These are phyloP conservation scores for Agaricus blazei DNA, from an alignment of 768 basidiomycete species.

Conservation along the genomic window DNA sequence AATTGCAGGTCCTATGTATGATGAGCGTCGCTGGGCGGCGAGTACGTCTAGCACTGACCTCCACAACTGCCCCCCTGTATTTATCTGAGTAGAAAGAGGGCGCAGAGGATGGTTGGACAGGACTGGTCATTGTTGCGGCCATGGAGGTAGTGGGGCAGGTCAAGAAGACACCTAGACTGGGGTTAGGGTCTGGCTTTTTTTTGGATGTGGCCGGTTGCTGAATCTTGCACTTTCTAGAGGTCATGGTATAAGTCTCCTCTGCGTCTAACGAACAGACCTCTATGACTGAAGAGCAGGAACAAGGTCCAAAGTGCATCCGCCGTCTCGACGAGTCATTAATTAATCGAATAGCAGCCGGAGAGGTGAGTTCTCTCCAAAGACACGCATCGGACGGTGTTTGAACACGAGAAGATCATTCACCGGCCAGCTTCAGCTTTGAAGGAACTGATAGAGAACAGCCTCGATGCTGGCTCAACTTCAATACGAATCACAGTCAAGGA, in stretches of 20 bases:
- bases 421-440: slow-evolving; percentile 93
- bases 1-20: slow-evolving; percentile 63
- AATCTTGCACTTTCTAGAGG: not conserved
- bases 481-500: slow-evolving; percentile 91
- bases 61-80: slow-evolving; percentile 88
- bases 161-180: not conserved
- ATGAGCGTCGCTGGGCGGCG: not conserved
- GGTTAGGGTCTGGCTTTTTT: slow-evolving; percentile 7
- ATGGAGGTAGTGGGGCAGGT: slow-evolving; percentile 11
- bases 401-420: slow-evolving; percentile 28
- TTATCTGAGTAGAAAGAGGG: slow-evolving; percentile 32
- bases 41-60: slow-evolving; percentile 42
- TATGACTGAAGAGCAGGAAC: slow-evolving; percentile 1
- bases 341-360: slow-evolving; percentile 86
- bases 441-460: slow-evolving; percentile 89
- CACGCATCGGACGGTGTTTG: not conserved
- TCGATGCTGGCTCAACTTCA: slow-evolving; percentile 89
- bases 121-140: slow-evolving; percentile 13
- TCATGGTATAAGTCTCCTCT: not conserved
- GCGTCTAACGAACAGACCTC: not conserved
- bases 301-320: slow-evolving; percentile 47
- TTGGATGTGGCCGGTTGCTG: not conserved
- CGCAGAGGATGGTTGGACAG: slow-evolving; percentile 11
- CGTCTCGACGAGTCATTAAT: slow-evolving; percentile 80
- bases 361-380: slow-evolving; percentile 30